Conservation (phyloP, 441 rosid species). For the Populus hybrid region DNA sequence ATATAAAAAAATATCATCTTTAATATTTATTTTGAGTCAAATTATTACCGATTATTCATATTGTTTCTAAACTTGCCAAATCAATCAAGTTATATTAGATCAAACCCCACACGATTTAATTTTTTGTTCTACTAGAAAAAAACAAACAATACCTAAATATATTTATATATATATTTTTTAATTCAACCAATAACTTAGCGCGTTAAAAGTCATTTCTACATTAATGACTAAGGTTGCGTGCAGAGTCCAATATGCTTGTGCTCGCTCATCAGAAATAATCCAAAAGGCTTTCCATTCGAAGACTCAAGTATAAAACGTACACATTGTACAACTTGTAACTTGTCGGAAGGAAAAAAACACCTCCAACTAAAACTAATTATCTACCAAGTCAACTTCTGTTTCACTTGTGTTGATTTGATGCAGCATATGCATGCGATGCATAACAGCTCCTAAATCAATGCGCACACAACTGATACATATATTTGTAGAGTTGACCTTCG, state of each 20-base stretch:
- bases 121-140: no score
- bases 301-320: not conserved
- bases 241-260: not conserved
- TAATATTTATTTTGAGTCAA: no score
- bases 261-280: not conserved
- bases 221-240: not conserved
- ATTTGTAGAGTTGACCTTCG: not conserved
- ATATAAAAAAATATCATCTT: no score
- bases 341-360: constrained; percentile 17
- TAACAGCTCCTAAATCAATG: not conserved
- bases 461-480: not conserved
- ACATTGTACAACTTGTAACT: not conserved
- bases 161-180: no score
- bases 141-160: no score
- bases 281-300: not conserved
- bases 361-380: constrained; percentile 9
- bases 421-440: not conserved
- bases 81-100: no score
- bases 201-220: not conserved
- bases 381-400: constrained; percentile 1
- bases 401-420: constrained; percentile 7
- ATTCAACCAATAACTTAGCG: no score
- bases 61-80: fast-evolving
- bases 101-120: fast-evolving
- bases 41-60: fast-evolving